These are phyloP conservation scores for Alternaria tenuissima DNA, from an alignment of 2,329 filamentous ascomycete species.

Conservation along the genomic window DNA sequence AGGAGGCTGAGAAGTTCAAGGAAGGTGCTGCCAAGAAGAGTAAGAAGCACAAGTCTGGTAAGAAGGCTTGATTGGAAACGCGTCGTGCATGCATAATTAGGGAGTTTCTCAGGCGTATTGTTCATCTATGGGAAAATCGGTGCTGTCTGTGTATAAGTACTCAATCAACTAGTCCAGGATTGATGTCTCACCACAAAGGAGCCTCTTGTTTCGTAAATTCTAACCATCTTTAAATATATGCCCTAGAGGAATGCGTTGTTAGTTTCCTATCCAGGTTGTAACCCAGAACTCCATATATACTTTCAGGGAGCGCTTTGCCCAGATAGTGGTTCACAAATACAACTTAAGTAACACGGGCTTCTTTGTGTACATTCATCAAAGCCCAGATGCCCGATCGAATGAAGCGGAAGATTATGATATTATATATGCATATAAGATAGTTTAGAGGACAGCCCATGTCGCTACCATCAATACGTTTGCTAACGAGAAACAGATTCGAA, in stretches of 20 bases:
- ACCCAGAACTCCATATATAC: neutral
- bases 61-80: conserved; percentile 45
- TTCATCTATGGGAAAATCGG: neutral
- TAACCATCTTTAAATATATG: neutral
- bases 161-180: neutral
- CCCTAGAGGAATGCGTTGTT: neutral
- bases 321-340: neutral
- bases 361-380: neutral
- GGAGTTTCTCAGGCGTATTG: neutral
- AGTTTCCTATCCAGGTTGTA: neutral
- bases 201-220: neutral
- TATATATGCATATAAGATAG: neutral
- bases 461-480: neutral
- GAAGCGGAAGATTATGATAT: neutral
- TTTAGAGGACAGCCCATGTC: neutral
- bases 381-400: neutral
- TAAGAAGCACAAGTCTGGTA: conserved; percentile 53
- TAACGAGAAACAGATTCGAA: neutral
- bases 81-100: neutral
- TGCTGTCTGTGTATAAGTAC: neutral
- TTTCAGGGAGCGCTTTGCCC: neutral
- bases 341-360: neutral
- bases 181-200: neutral
- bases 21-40: conserved; percentile 47
- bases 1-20: conserved; percentile 48